Evolutionary conservation across 768 basidiomycete species (phyloP).

Genomic region (Lentinula guzmanii): DNA sequence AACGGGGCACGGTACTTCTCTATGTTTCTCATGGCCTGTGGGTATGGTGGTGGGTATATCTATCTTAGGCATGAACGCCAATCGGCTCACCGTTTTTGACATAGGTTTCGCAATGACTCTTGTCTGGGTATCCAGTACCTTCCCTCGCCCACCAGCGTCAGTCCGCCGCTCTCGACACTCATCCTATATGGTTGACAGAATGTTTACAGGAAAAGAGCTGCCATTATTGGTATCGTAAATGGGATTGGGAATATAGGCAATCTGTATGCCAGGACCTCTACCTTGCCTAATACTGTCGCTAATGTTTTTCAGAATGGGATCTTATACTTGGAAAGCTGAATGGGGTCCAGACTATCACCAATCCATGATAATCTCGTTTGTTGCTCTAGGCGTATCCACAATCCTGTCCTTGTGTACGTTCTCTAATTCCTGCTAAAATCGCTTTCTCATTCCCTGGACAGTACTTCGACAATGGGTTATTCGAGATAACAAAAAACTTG

Average conservation of each 20-base stretch:
- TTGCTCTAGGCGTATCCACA: conserved; percentile 22
- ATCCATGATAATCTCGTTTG: conserved; percentile 48
- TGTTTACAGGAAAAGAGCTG: conserved; percentile 36
- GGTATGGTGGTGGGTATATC: conserved; percentile 28
- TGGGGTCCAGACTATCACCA: conserved; percentile 62
- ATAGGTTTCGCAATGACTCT: conserved; percentile 35
- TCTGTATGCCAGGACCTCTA: conserved; percentile 32
- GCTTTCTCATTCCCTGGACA: not conserved
- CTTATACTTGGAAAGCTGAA: conserved; percentile 53
- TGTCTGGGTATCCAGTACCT: conserved; percentile 58
- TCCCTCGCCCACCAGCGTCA: conserved; percentile 57
- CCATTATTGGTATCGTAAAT: conserved; percentile 58
- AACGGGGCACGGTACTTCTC: conserved; percentile 36
- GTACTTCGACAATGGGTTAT: conserved; percentile 23
- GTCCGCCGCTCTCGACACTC: not conserved
- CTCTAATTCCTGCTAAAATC: not conserved
- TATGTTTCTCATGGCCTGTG: conserved; percentile 41
- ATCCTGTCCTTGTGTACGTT: conserved; percentile 19
- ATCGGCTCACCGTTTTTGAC: not conserved
- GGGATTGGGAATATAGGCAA: conserved; percentile 52
- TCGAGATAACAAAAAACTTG: conserved; percentile 31
- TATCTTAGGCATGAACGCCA: not conserved
- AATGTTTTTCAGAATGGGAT: conserved; percentile 40
- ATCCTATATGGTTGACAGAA: not conserved
- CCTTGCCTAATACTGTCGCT: not conserved